phyloP scores from a whole-genome alignment of 2,329 filamentous ascomycete species.

The Acephala macrosclerotiorum region DNA sequence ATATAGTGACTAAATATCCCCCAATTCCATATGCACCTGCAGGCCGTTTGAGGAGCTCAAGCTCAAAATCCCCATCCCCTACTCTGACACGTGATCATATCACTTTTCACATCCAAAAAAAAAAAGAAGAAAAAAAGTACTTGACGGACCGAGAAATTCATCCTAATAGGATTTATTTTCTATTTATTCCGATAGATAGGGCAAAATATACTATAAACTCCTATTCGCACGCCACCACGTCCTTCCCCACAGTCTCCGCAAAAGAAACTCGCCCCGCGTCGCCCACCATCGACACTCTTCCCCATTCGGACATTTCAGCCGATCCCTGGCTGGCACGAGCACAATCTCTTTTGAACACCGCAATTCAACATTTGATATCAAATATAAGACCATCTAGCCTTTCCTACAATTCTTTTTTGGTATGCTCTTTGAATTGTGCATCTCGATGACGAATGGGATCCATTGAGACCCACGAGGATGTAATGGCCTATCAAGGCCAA shows the following conservation, averaged over 20 bases:
- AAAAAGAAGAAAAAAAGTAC: no score
- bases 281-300: not conserved
- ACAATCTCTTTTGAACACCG: not conserved
- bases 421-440: not conserved
- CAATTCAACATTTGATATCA: not conserved
- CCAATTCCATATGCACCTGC: no score
- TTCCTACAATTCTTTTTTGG: not conserved
- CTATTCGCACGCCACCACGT: no score
- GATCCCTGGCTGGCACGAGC: not conserved
- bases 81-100: no score
- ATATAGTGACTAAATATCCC: no score
- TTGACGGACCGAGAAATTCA: no score
- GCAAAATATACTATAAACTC: no score
- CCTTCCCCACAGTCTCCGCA: not conserved
- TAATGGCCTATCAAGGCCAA: constrained; percentile 20
- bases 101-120: no score
- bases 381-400: not conserved
- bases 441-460: not conserved
- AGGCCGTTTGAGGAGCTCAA: no score
- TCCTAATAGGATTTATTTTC: no score
- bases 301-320: not conserved
- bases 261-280: not conserved
- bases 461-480: not conserved
- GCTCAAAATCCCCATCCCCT: no score
- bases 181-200: no score